phyloP scores from a whole-genome alignment of 805 yeast genomes.

The Sugiyamaella floridensis region DNA sequence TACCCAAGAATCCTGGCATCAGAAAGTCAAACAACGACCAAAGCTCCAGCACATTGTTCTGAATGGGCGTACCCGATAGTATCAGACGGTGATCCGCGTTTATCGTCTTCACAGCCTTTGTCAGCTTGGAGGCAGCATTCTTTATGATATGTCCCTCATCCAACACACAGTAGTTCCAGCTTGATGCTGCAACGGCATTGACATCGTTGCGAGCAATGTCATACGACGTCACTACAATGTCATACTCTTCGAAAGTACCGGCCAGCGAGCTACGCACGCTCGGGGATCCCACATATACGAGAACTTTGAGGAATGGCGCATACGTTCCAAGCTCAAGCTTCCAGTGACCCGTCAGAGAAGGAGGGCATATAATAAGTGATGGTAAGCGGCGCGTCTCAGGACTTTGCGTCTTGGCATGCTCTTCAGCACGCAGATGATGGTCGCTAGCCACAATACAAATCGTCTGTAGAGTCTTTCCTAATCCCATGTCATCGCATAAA shows the following conservation, averaged over 20 bases:
- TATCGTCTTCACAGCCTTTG: conserved; percentile 78
- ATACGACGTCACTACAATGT: conserved; percentile 88
- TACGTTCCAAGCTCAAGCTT: conserved; percentile 87
- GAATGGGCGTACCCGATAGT: conserved; percentile 96
- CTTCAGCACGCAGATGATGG: conserved; percentile 76
- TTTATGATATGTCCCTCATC: conserved; percentile 98
- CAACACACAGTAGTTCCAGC: conserved; percentile 87
- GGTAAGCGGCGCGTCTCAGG: conserved; percentile 71
- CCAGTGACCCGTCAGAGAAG: conserved; percentile 98
- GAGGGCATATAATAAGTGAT: conserved; percentile 87
- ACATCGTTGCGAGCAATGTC: conserved; percentile 94
- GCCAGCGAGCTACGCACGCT: conserved; percentile 54
- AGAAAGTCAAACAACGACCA: conserved; percentile 97
- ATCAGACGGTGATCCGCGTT: conserved; percentile 85
- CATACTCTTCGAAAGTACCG: conserved; percentile 47
- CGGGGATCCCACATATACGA: conserved; percentile 94
- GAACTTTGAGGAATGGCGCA: conserved; percentile 75
- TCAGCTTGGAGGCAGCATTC: conserved; percentile 79
- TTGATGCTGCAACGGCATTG: conserved; percentile 48
- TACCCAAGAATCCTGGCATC: conserved; percentile 98
- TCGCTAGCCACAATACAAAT: conserved; percentile 96
- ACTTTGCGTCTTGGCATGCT: conserved; percentile 51
- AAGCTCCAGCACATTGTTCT: conserved; percentile 88
- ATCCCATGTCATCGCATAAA: conserved; percentile 98
- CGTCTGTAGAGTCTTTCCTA: conserved; percentile 95